A percentile compares a stretch with the other conserved stretches of the same genome.
phyloP scores from a whole-genome alignment of 2,329 filamentous ascomycete genomes.

The Ophiostoma quercus region DNA sequence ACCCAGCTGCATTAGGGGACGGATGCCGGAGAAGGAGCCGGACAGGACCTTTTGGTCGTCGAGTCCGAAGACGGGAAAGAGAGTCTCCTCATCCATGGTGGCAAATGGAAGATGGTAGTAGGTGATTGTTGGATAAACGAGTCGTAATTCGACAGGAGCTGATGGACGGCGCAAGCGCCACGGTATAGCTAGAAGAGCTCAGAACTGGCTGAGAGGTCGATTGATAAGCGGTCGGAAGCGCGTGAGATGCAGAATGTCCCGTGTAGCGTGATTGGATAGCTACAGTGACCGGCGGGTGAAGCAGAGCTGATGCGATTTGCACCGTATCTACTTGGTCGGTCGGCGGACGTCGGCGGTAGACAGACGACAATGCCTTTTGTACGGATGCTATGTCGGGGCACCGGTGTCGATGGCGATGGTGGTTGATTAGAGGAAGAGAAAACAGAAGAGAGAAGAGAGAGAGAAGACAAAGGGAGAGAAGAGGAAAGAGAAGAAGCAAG shows the following conservation, averaged over 20 bases:
- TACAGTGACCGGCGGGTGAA: background rate
- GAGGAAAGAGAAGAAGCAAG: no score
- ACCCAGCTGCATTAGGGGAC: constrained; percentile 47
- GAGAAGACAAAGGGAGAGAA: background rate
- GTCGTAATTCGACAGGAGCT: background rate
- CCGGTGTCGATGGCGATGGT: background rate
- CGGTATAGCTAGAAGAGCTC: background rate
- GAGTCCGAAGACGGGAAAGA: constrained; percentile 22
- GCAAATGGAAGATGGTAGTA: background rate
- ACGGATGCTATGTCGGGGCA: constrained; percentile 14
- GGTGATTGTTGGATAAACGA: background rate
- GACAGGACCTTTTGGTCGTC: constrained; percentile 48
- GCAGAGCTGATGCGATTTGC: background rate
- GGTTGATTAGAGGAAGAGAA: background rate
- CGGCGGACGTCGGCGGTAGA: background rate
- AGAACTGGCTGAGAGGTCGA: background rate
- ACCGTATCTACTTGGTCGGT: background rate
- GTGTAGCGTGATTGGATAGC: background rate
- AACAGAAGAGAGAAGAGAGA: no score
- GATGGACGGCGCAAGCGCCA: constrained; percentile 8
- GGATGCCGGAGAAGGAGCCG: constrained; percentile 58
- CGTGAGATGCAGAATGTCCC: background rate
- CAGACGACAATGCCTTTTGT: background rate
- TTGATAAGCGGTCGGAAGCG: background rate
- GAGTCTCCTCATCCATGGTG: constrained; percentile 30